A percentile compares a stretch with the other conserved stretches of the same genome.
phyloP scores from a whole-genome alignment of 2,329 filamentous ascomycete genomes.

The Botryosphaeria agaves region DNA sequence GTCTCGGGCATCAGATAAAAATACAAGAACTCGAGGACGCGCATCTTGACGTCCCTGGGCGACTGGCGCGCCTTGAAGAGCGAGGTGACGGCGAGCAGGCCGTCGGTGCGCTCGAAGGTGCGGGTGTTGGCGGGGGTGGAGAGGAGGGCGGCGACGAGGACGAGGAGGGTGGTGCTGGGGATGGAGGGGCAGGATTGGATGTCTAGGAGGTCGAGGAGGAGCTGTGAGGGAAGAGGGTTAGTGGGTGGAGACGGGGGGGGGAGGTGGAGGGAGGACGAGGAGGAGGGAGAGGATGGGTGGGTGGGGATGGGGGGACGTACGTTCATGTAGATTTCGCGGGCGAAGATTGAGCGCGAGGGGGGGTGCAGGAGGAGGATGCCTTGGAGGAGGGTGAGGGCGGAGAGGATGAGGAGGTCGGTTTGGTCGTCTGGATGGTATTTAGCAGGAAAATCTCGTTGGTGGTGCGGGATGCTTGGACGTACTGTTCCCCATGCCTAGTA shows the following conservation, averaged over 20 bases:
- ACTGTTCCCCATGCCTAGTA: conserved; percentile 62
- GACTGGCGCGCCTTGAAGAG: conserved; percentile 84
- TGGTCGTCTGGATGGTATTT: conserved; percentile 41
- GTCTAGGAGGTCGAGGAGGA: conserved; percentile 87
- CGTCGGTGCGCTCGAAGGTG: conserved; percentile 82
- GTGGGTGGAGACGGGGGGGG: not conserved
- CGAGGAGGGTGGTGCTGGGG: conserved; percentile 76
- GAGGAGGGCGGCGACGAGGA: conserved; percentile 76
- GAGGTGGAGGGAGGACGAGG: not conserved
- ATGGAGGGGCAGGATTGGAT: conserved; percentile 74
- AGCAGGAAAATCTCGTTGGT: conserved; percentile 2
- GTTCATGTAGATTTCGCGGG: conserved; percentile 88
- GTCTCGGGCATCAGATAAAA: conserved; percentile 96
- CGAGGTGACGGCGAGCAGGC: conserved; percentile 76
- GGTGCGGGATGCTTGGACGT: conserved; percentile 9
- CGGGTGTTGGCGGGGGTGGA: conserved; percentile 77
- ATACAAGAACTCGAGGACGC: conserved; percentile 93
- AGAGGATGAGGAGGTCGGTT: conserved; percentile 77
- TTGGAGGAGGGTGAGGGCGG: conserved; percentile 76
- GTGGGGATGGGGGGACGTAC: conserved; percentile 25
- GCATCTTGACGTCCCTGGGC: conserved; percentile 76
- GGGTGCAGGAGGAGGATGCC: conserved; percentile 78
- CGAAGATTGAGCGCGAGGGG: conserved; percentile 72
- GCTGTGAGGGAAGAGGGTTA: conserved; percentile 27
- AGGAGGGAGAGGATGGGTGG: not conserved